Percentiles rank a stretch among this genome's conserved stretches.
Evolutionary conservation across 208 protist species (phyloP).

Genomic region (Paratrypanosoma confusum): DNA sequence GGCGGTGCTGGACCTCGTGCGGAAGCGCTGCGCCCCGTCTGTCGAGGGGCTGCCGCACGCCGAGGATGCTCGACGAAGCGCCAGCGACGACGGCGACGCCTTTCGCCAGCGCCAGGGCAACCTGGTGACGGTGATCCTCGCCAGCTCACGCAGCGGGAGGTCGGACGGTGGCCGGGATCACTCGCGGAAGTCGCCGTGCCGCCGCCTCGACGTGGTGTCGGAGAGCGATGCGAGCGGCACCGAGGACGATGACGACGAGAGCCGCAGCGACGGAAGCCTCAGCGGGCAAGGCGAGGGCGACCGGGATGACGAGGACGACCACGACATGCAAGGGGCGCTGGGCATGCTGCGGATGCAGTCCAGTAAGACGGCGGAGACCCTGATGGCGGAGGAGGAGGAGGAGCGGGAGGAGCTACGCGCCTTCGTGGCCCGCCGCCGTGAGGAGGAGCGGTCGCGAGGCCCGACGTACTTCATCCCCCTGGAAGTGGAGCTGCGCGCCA

Average conservation of each 20-base stretch:
- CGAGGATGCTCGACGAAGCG: too few species aligned
- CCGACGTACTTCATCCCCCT: constrained; percentile 59
- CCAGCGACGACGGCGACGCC: too few species aligned
- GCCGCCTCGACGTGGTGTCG: too few species aligned
- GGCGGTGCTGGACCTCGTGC: too few species aligned
- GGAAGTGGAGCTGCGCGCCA: constrained; percentile 66
- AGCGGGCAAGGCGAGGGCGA: not conserved
- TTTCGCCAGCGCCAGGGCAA: too few species aligned
- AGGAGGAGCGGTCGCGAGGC: constrained; percentile 32
- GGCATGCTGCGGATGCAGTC: constrained; percentile 30
- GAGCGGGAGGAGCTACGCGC: constrained; percentile 49
- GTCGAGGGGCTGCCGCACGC: too few species aligned
- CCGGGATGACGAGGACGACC: not conserved
- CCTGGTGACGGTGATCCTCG: too few species aligned
- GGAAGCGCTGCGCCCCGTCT: too few species aligned
- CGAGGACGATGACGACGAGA: not conserved
- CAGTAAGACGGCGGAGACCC: constrained; percentile 21
- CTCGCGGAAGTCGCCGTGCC: too few species aligned
- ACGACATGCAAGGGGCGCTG: constrained; percentile 16
- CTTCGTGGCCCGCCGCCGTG: constrained; percentile 41
- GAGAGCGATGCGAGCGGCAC: constrained; percentile 2
- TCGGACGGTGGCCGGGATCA: too few species aligned
- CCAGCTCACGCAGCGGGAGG: too few species aligned
- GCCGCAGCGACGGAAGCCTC: not conserved
- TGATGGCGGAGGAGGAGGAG: constrained; percentile 31